phyloP scores from a whole-genome alignment of 2,329 filamentous ascomycete genomes.

The Ascocoryne sarcoides region DNA sequence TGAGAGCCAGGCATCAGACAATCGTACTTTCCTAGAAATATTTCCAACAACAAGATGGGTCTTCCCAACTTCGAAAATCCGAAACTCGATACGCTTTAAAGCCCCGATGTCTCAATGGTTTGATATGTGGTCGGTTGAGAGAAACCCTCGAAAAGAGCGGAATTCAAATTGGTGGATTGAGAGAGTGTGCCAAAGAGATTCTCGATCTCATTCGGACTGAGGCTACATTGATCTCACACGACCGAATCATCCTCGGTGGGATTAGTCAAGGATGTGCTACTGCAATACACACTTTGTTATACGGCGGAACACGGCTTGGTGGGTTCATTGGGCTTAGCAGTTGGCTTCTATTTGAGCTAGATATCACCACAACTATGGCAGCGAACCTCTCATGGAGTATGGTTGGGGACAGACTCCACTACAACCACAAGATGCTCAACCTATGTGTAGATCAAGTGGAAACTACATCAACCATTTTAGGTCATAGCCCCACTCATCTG shows the following conservation, averaged over 20 bases:
- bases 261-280: slow-evolving; percentile 40
- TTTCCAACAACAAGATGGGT: slow-evolving; percentile 17
- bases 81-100: slow-evolving; percentile 23
- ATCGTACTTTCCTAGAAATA: slow-evolving; percentile 11
- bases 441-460: slow-evolving; percentile 1
- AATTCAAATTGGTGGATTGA: slow-evolving; percentile 34
- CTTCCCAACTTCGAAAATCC: slow-evolving; percentile 17
- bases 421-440: slow-evolving; percentile 1
- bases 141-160: slow-evolving; percentile 36
- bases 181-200: slow-evolving; percentile 31
- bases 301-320: slow-evolving; percentile 18
- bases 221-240: slow-evolving; percentile 28
- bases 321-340: slow-evolving; percentile 34
- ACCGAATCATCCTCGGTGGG: slow-evolving; percentile 36
- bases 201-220: slow-evolving; percentile 30
- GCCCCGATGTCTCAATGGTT: slow-evolving; percentile 38
- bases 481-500: no score
- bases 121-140: slow-evolving; percentile 37
- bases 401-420: slow-evolving; percentile 2
- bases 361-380: slow-evolving; percentile 5
- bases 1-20: slow-evolving; percentile 27
- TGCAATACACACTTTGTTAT: slow-evolving; percentile 31
- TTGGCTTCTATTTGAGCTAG: slow-evolving; percentile 26
- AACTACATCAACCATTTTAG: slow-evolving; percentile 1
- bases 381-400: slow-evolving; percentile 2